These are phyloP conservation scores for Phytophthora foliorum DNA, from an alignment of 352 stramenopile species.

Conservation along the genomic window DNA sequence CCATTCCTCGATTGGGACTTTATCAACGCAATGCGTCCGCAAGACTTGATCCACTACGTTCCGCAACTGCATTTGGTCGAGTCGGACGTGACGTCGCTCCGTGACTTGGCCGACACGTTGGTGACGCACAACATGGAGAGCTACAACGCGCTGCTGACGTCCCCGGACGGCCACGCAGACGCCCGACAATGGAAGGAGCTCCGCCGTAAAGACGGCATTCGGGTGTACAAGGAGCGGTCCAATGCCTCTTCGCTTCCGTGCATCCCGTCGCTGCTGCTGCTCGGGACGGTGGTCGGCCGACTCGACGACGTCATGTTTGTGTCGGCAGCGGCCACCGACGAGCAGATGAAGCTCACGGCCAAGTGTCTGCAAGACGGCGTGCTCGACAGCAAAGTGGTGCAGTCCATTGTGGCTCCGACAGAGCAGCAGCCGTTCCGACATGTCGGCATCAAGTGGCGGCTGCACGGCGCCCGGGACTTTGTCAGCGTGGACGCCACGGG, in stretches of 20 bases:
- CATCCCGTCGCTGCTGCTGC: slow-evolving; percentile 43
- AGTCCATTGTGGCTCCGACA: slow-evolving; percentile 52
- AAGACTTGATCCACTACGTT: slow-evolving; percentile 22
- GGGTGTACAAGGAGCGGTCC: slow-evolving; percentile 38
- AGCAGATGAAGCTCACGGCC: slow-evolving; percentile 63
- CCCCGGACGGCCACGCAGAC: slow-evolving; percentile 29
- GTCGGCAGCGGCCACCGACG: slow-evolving; percentile 33
- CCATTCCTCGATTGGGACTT: slow-evolving; percentile 2
- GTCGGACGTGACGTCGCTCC: slow-evolving; percentile 36
- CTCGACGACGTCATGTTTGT: slow-evolving; percentile 47
- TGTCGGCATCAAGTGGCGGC: slow-evolving; percentile 67
- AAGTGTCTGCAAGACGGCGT: slow-evolving; percentile 52
- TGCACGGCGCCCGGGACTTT: slow-evolving; percentile 60
- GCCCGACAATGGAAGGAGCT: slow-evolving; percentile 43
- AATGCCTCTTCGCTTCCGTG: slow-evolving; percentile 2
- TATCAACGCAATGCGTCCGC: slow-evolving; percentile 10
- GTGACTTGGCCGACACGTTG: slow-evolving; percentile 33
- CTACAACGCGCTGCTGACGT: slow-evolving; percentile 25
- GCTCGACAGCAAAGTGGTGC: slow-evolving; percentile 62
- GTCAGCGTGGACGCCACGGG: slow-evolving; percentile 53
- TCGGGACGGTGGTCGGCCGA: slow-evolving; percentile 32
- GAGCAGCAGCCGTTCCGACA: slow-evolving; percentile 59
- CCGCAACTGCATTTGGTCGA: slow-evolving; percentile 25
- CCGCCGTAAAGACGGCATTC: slow-evolving; percentile 38
- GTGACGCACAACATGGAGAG: slow-evolving; percentile 43